phyloP scores from a whole-genome alignment of 2,329 filamentous ascomycete genomes.

The Chaetomium olivaceum region DNA sequence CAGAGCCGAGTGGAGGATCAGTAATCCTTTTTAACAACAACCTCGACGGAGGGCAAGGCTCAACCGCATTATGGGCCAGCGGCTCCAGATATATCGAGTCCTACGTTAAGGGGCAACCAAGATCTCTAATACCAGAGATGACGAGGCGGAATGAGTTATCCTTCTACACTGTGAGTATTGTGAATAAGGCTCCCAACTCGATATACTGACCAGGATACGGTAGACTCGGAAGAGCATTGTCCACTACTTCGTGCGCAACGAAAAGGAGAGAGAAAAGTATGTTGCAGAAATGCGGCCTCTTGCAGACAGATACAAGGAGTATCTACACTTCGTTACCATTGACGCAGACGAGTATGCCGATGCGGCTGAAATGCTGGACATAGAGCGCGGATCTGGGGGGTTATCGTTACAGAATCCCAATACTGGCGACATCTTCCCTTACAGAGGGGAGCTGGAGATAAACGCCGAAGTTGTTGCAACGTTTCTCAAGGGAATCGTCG shows the following conservation, averaged over 20 bases:
- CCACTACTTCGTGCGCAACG: slow-evolving; percentile 38
- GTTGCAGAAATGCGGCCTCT: slow-evolving; percentile 41
- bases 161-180: slow-evolving; percentile 40
- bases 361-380: slow-evolving; percentile 44
- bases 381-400: slow-evolving; percentile 36
- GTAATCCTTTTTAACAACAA: too few relatives aligned
- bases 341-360: slow-evolving; percentile 49
- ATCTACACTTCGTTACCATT: slow-evolving; percentile 51
- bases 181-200: not conserved
- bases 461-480: slow-evolving; percentile 41
- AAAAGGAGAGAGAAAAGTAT: slow-evolving; percentile 41
- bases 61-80: slow-evolving; percentile 39
- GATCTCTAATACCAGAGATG: slow-evolving; percentile 47
- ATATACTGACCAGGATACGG: not conserved
- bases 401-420: slow-evolving; percentile 49
- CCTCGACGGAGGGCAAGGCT: slow-evolving; percentile 40
- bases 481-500: slow-evolving; percentile 49
- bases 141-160: slow-evolving; percentile 48
- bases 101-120: slow-evolving; percentile 43
- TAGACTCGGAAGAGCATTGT: slow-evolving; percentile 37
- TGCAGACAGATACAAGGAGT: slow-evolving; percentile 49
- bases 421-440: slow-evolving; percentile 48
- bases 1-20: too few relatives aligned
- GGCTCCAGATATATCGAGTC: slow-evolving; percentile 40
- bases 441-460: slow-evolving; percentile 35